Evolutionary conservation across 106 monocot genomes (phyloP), one percentile per base, ranked within the genome.

Genomic region (Triglochin maritima): DNA sequence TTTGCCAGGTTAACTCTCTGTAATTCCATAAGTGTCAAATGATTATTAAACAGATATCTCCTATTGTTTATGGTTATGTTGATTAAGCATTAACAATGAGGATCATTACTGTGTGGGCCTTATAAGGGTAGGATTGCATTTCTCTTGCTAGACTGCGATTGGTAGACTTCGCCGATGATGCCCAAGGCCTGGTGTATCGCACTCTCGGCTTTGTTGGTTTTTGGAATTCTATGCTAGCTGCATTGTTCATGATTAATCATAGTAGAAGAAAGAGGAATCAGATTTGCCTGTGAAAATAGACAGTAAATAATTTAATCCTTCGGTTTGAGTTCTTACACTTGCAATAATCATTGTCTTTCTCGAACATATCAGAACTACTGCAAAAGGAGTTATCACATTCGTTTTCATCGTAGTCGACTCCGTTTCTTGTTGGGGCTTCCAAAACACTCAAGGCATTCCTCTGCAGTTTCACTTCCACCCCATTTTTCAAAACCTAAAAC

Each of bases 1-100:
- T 92, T 87, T 9, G 85, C 74, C 82, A 92, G 56, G 64, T 87
- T 83, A 9, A 81, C 80, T 57, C 80, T 81, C 92, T 92, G 87
- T 29, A 29, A 29, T 29, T 29, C 29, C 29, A 29, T 29, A 29
- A 29, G 29, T 29, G 14, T 17, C 60, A 9, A 9, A 42, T 4
- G 60, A 60, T 10, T 7, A 42, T 9, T 4, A 3, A 60, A 17
- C 2, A 29, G 60, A 9, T 42, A 16, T 17, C 16, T 17, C 16
- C 29, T 42, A 10, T 17, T 17, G 12, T 10, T 10, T 8, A 29
- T 61, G 16, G 11, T 61, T 6, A 4, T 11, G 16, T 15, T n/a
- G 5, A 58, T 14, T 17, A 63, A 46, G 13, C 4, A 46, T 47
- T 46, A 46, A 4, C 8, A 58, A 58, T 63, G 14, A 48, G 29